Evolutionary conservation across 192 early-diverging fungal genomes (phyloP), one percentile per base, ranked within the genome.

Genomic region (Backusella macrospora): DNA sequence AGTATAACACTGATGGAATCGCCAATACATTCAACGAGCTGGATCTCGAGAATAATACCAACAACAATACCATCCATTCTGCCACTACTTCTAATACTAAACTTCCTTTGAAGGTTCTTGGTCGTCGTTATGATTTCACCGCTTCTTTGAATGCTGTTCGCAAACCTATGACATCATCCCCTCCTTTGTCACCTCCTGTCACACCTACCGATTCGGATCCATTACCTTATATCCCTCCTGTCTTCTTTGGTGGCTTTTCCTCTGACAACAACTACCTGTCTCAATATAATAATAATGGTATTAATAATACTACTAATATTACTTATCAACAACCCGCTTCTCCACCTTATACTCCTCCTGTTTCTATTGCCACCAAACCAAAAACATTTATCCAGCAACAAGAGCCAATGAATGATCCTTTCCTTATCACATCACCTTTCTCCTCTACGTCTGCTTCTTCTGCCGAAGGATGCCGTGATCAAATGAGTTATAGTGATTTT

Each of bases 41-140:
- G 34, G 29, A 26, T 64, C 42, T 46, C 3, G 29, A 21, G 12
- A 70, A 70, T 26, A 43, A 68, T 18, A 34, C 49, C 49, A 38
- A 34, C 29, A 34, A 34, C 29, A 34, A 34, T 34, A 34, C 29
- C 29, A 34, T 34, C 2, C 29, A 34, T 34, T 34, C 29, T 59
- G 12, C 26, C 26, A 52, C 49, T 59, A 49, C 48, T 49, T 18
- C 8, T 23, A 16, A 9, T 55, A 23, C 16, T 55, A 55, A 59
- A 4, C 52, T 59, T 59, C 52, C 52, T 26, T 59, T 59, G 3
- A 74, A 74, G 42, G 62, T 67, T 5, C 39, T 80, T 21, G 76
- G 75, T 52, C 49, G 62, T 16, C 71, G 81, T 16, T 83, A 83
- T 64, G 76, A 83, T 40, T 83, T 83, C 71, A 73, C 75, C 18